Evolutionary conservation across 768 basidiomycete species (phyloP).

Genomic region (Termitomyces sp.): DNA sequence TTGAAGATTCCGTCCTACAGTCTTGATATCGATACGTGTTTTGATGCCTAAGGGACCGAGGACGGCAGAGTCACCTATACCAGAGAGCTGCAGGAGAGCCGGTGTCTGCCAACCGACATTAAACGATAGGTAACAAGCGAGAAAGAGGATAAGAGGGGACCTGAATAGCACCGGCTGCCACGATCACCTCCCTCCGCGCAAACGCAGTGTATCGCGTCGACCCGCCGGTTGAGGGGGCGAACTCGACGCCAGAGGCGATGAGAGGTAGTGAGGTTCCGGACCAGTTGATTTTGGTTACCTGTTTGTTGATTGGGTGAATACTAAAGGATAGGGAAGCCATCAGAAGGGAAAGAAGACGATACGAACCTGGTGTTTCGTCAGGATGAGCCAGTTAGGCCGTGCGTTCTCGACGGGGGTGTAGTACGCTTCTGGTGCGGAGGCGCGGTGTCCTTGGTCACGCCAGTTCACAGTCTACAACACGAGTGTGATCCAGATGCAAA

Average conservation of each 20-base stretch:
- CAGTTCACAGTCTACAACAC: constrained; percentile 38
- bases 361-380: constrained; percentile 36
- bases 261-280: constrained; percentile 27
- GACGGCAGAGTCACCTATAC: constrained; percentile 47
- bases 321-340: not conserved
- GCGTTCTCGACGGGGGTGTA: constrained; percentile 46
- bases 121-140: not conserved
- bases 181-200: constrained; percentile 47
- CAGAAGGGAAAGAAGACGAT: not conserved
- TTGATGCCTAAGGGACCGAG: constrained; percentile 44
- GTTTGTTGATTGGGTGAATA: not conserved
- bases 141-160: constrained; percentile 11
- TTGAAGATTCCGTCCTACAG: constrained; percentile 55
- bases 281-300: constrained; percentile 46
- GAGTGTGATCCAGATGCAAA: not conserved
- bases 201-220: constrained; percentile 34
- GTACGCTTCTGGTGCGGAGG: constrained; percentile 52
- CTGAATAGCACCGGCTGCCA: constrained; percentile 50
- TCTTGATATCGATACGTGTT: constrained; percentile 41
- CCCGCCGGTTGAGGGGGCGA: constrained; percentile 34
- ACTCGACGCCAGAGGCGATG: constrained; percentile 43
- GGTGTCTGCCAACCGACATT: constrained; percentile 29
- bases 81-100: constrained; percentile 49
- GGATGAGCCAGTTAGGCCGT: constrained; percentile 46
- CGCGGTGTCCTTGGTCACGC: constrained; percentile 47